A percentile compares a stretch with the other conserved stretches of the same genome.
These are phyloP conservation scores for Lipomyces oligophaga DNA, from an alignment of 805 yeast species.

Conservation along the genomic window DNA sequence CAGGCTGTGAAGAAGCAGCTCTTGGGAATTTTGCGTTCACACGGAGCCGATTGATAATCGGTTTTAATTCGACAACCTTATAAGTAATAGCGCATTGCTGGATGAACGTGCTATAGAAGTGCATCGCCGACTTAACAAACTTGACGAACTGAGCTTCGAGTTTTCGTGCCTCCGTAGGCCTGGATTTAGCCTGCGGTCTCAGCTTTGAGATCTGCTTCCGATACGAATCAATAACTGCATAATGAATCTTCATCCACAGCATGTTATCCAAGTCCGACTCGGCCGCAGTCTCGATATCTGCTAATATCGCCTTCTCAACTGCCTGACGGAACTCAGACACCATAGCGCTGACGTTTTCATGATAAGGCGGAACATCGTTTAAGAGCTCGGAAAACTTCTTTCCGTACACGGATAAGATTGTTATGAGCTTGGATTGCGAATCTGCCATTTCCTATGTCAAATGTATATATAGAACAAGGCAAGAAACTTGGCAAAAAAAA, in stretches of 20 bases:
- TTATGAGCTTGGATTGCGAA: no score
- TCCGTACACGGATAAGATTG: no score
- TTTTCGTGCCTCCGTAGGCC: conserved; percentile 22
- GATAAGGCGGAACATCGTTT: conserved; percentile 18
- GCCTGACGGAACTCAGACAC: conserved; percentile 17
- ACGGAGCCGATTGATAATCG: conserved; percentile 6
- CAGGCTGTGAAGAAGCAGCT: neutral
- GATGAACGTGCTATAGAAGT: conserved; percentile 18
- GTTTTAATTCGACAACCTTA: conserved; percentile 12
- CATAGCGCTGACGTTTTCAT: conserved; percentile 13
- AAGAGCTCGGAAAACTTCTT: conserved; percentile 1
- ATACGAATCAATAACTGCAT: conserved; percentile 19
- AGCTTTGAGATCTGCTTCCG: conserved; percentile 18
- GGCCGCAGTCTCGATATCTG: conserved; percentile 11
- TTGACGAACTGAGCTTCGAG: conserved; percentile 20
- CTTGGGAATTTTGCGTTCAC: neutral
- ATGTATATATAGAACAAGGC: no score
- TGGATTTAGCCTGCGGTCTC: conserved; percentile 5
- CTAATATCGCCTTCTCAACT: conserved; percentile 2
- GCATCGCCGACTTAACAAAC: conserved; percentile 16
- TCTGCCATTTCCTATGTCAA: no score
- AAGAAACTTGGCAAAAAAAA: no score
- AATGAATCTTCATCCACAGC: conserved; percentile 16
- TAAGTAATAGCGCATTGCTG: conserved; percentile 12
- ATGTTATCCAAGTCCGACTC: conserved; percentile 14